phyloP scores from a whole-genome alignment of 768 basidiomycete species.

The Chalciporus piperatus region DNA sequence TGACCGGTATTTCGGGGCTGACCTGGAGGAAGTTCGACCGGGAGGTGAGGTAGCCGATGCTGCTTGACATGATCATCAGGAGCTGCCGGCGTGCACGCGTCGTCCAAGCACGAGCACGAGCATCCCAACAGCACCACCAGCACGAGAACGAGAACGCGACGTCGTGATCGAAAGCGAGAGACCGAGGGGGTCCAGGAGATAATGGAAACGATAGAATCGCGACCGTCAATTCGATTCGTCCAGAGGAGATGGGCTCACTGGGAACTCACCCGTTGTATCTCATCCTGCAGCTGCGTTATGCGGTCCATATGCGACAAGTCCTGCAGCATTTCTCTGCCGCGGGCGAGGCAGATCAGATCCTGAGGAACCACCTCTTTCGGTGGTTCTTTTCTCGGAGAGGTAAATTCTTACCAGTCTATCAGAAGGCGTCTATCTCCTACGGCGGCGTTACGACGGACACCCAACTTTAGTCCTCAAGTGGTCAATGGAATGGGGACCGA shows the following conservation, averaged over 20 bases:
- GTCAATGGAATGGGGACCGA: too few species aligned
- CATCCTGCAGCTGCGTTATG: conserved; percentile 93
- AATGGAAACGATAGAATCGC: neutral
- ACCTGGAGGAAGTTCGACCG: conserved; percentile 77
- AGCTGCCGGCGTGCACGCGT: conserved; percentile 44
- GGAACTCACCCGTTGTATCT: conserved; percentile 74
- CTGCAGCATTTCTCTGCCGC: conserved; percentile 80
- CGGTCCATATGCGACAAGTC: conserved; percentile 94
- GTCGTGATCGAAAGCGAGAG: neutral
- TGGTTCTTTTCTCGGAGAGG: conserved; percentile 8
- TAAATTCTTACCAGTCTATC: conserved; percentile 2
- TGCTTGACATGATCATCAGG: conserved; percentile 84
- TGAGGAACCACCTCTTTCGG: neutral
- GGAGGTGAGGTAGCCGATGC: conserved; percentile 74
- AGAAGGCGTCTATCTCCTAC: neutral
- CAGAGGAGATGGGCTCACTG: conserved; percentile 5
- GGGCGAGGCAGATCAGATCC: conserved; percentile 3
- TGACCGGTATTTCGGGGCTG: conserved; percentile 77
- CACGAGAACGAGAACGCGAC: neutral
- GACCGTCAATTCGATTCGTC: neutral
- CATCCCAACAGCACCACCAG: neutral
- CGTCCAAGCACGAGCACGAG: neutral
- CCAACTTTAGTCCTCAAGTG: too few species aligned
- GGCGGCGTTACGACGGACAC: neutral
- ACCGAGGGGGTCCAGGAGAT: neutral